These are phyloP conservation scores for Arachis monticola DNA, from an alignment of 331 rosid genomes.

Conservation along the genomic window DNA sequence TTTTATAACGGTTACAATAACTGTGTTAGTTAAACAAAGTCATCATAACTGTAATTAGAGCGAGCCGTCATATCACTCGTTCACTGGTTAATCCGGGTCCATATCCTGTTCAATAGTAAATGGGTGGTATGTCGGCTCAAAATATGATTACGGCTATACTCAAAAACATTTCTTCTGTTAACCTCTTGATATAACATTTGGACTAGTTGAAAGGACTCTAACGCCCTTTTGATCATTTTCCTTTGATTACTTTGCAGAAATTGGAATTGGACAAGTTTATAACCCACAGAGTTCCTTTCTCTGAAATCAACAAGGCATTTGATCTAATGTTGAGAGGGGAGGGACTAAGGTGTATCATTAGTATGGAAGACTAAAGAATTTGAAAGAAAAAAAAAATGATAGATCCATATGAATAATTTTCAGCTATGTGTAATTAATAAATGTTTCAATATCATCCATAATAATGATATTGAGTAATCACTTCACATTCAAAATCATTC, in stretches of 20 bases:
- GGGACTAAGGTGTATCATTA: constrained; percentile 42
- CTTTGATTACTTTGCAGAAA: constrained; percentile 26
- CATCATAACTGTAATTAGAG: too few relatives aligned
- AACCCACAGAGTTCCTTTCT: constrained; percentile 40
- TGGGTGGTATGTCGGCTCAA: too few relatives aligned
- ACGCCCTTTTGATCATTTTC: neutral
- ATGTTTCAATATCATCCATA: neutral
- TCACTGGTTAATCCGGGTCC: too few relatives aligned
- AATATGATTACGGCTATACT: too few relatives aligned
- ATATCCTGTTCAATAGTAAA: too few relatives aligned
- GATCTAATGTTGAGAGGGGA: constrained; percentile 38
- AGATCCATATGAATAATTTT: neutral
- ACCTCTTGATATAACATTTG: neutral
- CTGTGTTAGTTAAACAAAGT: too few relatives aligned
- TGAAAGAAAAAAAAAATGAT: neutral
- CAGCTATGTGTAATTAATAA: neutral
- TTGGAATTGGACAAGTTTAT: constrained; percentile 42
- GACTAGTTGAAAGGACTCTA: neutral
- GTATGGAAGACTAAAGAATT: constrained; percentile 30
- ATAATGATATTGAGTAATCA: neutral
- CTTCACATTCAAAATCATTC: too few relatives aligned
- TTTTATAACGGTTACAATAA: neutral
- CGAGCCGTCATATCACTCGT: too few relatives aligned
- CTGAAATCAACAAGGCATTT: constrained; percentile 46
- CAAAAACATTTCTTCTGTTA: too few relatives aligned